Evolutionary conservation across 805 yeast species (phyloP), one percentile per base, ranked within the genome.

Genomic region (Barnettozyma botsteinii): DNA sequence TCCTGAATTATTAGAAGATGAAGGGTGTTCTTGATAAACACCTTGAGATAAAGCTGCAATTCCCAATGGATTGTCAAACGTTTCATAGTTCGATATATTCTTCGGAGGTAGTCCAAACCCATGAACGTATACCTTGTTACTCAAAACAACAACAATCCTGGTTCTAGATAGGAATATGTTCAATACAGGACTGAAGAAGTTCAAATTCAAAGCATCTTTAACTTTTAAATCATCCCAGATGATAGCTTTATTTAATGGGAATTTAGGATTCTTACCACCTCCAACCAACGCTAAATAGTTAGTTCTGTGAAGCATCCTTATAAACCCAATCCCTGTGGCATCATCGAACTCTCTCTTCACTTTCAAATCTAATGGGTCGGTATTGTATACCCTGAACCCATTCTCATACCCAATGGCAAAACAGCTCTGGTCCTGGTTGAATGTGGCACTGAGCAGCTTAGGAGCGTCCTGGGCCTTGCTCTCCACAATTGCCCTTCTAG

Each of bases 141-240:
- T 71, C 42, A 87, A 65, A 0, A 85, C 83, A 4, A 84, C 87
- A 4, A 89, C 73, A 4, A 91, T 81, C 40, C 87, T 66, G 11
- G 81, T 75, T 41, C 96, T 69, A 10, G 95, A 83, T 29, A 91
- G 61, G 29, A 81, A 70, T 9, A 86, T 87, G 47, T 82, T 79
- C 34, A 83, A 64, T 4, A 91, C 81, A 0, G 91, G 85, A 33
- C 80, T 75, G 68, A 74, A 72, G 56, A 89, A 87, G 57, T 85
- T 93, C 43, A 93, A 62, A 27, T 73, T 72, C 15, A 86, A 67
- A 4, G 89, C 82, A 22, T 80, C 79, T 49, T 79, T 79, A 47
- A 81, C 73, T 60, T 85, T 85, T 45, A 85, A 61, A 58, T 91
- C 98, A 61, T 91, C 97, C 96, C 96, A 93, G 14, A 91, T 80